Percentiles rank a stretch among this genome's conserved stretches.
Conservation (phyloP, 23 red algal species). For the Gracilaria caudata region DNA sequence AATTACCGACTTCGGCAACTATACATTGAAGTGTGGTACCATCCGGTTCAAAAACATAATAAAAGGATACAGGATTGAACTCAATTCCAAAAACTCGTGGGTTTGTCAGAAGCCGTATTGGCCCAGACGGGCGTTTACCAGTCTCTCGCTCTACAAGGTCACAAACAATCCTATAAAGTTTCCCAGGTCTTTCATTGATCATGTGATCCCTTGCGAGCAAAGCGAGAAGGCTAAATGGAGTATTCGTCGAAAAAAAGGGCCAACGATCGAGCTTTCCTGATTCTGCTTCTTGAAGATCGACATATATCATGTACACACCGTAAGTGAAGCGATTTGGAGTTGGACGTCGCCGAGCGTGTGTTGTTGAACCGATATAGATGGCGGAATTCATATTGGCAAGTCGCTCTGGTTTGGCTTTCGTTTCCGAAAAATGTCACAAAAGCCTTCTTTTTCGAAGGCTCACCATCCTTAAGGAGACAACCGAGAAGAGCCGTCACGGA, state of each 20-base stretch:
- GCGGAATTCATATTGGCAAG: constrained; percentile 2
- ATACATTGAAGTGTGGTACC: constrained; percentile 64
- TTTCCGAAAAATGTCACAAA: not conserved
- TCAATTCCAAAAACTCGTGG: constrained; percentile 79
- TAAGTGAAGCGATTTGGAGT: constrained; percentile 77
- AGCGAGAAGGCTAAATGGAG: constrained; percentile 29
- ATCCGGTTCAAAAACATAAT: constrained; percentile 84
- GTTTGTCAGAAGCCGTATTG: constrained; percentile 82
- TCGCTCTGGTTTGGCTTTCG: not conserved
- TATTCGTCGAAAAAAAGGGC: constrained; percentile 68
- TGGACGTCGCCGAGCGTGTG: constrained; percentile 75
- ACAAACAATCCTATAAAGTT: constrained; percentile 20
- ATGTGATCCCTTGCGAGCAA: constrained; percentile 51
- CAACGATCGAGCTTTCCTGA: constrained; percentile 58
- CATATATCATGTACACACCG: constrained; percentile 85
- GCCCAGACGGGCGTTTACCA: constrained; percentile 55
- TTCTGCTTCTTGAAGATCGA: constrained; percentile 81
- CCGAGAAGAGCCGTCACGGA: too few relatives aligned
- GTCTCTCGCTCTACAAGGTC: constrained; percentile 69
- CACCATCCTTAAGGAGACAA: too few relatives aligned
- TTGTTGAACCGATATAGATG: constrained; percentile 63
- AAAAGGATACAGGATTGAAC: constrained; percentile 98
- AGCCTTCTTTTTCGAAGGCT: too few relatives aligned
- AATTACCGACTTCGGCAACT: constrained; percentile 92
- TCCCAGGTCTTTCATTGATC: constrained; percentile 5